phyloP scores from a whole-genome alignment of 1,284 basidiomycete genomes.

The Cutaneotrichosporon daszewskae region DNA sequence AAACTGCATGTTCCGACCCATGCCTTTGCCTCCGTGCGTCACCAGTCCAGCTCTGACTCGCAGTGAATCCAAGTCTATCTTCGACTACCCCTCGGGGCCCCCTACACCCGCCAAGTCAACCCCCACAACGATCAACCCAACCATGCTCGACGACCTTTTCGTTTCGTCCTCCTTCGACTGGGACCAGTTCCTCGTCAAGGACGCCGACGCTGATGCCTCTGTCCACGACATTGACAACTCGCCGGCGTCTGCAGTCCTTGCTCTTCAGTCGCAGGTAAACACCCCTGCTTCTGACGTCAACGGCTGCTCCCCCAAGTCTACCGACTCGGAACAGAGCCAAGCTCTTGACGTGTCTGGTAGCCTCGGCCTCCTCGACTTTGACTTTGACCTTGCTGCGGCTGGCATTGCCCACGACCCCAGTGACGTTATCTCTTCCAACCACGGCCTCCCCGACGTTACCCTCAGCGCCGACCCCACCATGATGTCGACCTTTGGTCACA shows the following conservation, averaged over 20 bases:
- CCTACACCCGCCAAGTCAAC: slow-evolving; percentile 1
- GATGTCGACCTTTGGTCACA: slow-evolving; percentile 23
- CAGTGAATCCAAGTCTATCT: no score
- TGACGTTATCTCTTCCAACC: slow-evolving; percentile 19
- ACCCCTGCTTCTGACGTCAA: slow-evolving; percentile 13
- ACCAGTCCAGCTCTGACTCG: no score
- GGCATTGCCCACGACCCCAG: slow-evolving; percentile 30
- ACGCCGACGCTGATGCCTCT: slow-evolving; percentile 16
- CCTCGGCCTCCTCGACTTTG: slow-evolving; percentile 14
- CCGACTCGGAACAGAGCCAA: slow-evolving; percentile 35
- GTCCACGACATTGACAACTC: slow-evolving; percentile 6
- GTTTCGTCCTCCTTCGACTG: slow-evolving; percentile 21
- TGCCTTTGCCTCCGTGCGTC: no score
- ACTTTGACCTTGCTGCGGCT: slow-evolving; percentile 20
- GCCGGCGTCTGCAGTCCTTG: slow-evolving; percentile 10
- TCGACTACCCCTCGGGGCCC: no score
- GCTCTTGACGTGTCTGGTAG: slow-evolving; percentile 24
- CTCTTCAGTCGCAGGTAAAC: slow-evolving; percentile 4
- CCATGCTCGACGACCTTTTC: slow-evolving; percentile 14
- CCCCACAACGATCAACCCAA: slow-evolving; percentile 11
- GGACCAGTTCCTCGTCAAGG: slow-evolving; percentile 28
- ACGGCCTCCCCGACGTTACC: slow-evolving; percentile 10
- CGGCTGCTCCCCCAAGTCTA: slow-evolving; percentile 19
- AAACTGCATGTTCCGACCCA: no score
- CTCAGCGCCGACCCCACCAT: slow-evolving; percentile 23